Conservation (phyloP, 2,329 filamentous ascomycete genomes). For the Neonectria ditissima region DNA sequence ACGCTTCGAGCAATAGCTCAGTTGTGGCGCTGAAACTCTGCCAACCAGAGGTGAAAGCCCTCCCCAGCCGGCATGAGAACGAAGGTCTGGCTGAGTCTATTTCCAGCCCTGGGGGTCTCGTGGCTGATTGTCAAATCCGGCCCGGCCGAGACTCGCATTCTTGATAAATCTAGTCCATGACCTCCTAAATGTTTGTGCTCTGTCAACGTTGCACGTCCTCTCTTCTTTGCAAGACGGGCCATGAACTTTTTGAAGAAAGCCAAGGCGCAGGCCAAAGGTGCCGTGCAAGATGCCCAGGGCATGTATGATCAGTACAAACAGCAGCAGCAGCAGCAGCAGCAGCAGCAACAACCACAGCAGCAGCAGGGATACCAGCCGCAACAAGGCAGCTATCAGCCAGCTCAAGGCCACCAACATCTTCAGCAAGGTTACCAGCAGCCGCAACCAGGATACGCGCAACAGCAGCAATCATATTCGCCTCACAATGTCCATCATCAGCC, state of each 20-base stretch:
- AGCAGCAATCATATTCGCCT: neutral
- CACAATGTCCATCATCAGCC: neutral
- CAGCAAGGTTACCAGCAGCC: neutral
- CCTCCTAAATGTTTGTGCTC: neutral
- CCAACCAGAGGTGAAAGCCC: neutral
- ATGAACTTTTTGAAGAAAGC: slow-evolving; percentile 24
- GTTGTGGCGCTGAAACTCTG: neutral
- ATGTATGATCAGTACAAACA: slow-evolving; percentile 16
- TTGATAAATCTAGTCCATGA: neutral
- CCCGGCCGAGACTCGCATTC: neutral
- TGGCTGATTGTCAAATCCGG: neutral
- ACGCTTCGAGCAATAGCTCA: neutral
- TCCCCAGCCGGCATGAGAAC: neutral
- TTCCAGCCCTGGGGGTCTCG: neutral
- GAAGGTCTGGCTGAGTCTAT: neutral
- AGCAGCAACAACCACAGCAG: neutral
- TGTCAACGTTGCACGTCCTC: neutral
- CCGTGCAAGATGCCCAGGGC: slow-evolving; percentile 22
- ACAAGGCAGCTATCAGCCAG: neutral
- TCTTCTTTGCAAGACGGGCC: neutral
- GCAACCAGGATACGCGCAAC: neutral
- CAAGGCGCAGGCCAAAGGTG: slow-evolving; percentile 19
- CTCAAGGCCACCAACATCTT: neutral
- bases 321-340: slow-evolving; percentile 10
- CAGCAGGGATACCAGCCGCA: neutral